These are phyloP conservation scores for Carallia brachiata DNA, from an alignment of 345 rosid species.

Conservation along the genomic window DNA sequence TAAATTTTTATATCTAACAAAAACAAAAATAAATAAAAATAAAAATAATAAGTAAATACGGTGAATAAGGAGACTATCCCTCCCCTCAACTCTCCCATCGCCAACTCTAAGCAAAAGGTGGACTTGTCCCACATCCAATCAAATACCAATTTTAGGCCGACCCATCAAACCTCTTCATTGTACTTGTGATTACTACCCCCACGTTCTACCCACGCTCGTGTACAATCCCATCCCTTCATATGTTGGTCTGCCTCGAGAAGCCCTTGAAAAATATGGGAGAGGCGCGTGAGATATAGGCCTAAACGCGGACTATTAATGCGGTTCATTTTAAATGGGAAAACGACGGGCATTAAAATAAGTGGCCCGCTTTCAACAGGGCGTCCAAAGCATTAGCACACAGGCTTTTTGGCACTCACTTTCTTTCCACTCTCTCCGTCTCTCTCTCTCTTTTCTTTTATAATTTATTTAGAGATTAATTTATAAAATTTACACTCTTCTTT, in stretches of 20 bases:
- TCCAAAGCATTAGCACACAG: not conserved
- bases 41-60: no score
- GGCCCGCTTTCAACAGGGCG: conserved; percentile 4
- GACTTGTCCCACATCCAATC: not conserved
- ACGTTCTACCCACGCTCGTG: not conserved
- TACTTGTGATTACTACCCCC: not conserved
- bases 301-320: not conserved
- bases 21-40: no score
- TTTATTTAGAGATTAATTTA: no score
- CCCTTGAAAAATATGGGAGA: not conserved
- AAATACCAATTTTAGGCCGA: not conserved
- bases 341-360: conserved; percentile 11
- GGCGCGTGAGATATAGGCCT: not conserved
- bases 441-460: no score
- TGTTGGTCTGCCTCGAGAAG: not conserved
- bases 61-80: no score
- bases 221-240: not conserved
- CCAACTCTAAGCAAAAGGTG: no score
- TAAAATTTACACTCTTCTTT: no score
- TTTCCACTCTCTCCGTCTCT: no score
- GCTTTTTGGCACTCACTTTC: no score
- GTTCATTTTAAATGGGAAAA: conserved; percentile 7
- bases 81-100: no score
- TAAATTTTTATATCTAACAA: no score
- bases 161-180: not conserved